A percentile compares a stretch with the other conserved stretches of the same genome.
Evolutionary conservation across 139 green algal species (phyloP).

Genomic region (Dunaliella sp.): DNA sequence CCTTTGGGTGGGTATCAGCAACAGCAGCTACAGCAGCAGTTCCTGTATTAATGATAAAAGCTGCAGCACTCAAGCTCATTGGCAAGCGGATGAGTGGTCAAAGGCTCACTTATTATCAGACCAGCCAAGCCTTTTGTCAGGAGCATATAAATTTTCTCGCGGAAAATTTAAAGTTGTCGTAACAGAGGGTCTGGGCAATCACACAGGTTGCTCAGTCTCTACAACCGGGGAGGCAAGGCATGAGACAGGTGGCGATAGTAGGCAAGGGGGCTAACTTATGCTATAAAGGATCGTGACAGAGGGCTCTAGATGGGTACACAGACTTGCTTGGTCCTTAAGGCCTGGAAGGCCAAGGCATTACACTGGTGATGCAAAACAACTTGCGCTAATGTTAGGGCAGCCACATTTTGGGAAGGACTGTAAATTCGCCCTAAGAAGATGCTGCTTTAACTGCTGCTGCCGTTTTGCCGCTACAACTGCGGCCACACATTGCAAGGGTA

Average conservation of each 20-base stretch:
- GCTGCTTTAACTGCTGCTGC: neutral
- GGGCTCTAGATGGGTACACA: neutral
- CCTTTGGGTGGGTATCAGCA: slow-evolving; percentile 29
- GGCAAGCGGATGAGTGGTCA: neutral
- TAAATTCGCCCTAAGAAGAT: too few species aligned
- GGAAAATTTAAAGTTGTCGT: too few species aligned
- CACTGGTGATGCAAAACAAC: neutral
- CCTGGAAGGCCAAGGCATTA: neutral
- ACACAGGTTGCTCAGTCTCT: too few species aligned
- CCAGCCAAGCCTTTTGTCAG: neutral
- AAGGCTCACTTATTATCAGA: neutral
- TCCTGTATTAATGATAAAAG: too few species aligned
- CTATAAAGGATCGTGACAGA: neutral
- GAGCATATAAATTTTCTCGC: neutral
- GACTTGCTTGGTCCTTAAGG: neutral
- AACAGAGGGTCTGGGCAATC: too few species aligned
- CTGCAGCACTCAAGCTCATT: neutral
- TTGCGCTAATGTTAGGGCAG: neutral
- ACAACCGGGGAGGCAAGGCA: too few species aligned
- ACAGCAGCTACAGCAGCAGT: too few species aligned
- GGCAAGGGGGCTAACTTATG: too few species aligned
- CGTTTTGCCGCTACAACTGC: neutral
- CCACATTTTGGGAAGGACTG: too few species aligned
- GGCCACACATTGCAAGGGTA: neutral
- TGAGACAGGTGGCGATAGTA: too few species aligned